Evolutionary conservation across 106 monocot species (phyloP), one percentile per base, ranked within the genome.

Genomic region (Vanilla planifolia): DNA sequence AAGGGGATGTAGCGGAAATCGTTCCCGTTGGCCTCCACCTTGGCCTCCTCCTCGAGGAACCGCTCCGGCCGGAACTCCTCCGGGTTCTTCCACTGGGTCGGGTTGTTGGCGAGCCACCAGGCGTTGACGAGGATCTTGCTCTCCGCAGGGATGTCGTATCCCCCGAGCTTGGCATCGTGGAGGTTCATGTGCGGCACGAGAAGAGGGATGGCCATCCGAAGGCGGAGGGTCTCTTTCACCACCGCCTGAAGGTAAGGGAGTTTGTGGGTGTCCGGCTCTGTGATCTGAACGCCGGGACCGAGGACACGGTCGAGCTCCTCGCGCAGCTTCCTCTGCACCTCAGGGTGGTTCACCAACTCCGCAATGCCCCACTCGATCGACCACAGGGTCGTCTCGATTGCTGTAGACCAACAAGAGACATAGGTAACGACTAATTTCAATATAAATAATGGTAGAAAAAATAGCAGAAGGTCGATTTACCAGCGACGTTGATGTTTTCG

Each of bases 121-220:
- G 83, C 88, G 48, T 92, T 88, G 65, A 81, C 84, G 3, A 88
- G 75, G 65, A 92, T 79, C 68, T 71, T 78, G 61, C 80, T 88
- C 65, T 81, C 84, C 0, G 84, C 88, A 14, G 88, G 92, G 63
- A 88, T 79, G 46, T 88, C 88, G 60, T 62, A 79, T 16, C 84
- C 88, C 17, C 51, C 48, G 21, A 92, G 77, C 72, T 80, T 84
- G 33, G 70, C 84, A 22, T 84, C 88, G 53, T 73, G 51, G 59
- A 80, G 78, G 73, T 80, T 80, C 78, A 80, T 78, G 80, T 81
- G 92, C 67, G 92, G 87, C 42, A 88, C 83, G 16, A 83, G 80
- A 41, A 92, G 78, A 8, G 92, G 84, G 59, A 81, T 74, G 46
- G 84, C 84, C 77, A 86, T 82, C 69, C 86, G 79, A 14, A 76